Evolutionary conservation across 2,329 filamentous ascomycete genomes (phyloP).

Genomic region (Mariannaea sp.): DNA sequence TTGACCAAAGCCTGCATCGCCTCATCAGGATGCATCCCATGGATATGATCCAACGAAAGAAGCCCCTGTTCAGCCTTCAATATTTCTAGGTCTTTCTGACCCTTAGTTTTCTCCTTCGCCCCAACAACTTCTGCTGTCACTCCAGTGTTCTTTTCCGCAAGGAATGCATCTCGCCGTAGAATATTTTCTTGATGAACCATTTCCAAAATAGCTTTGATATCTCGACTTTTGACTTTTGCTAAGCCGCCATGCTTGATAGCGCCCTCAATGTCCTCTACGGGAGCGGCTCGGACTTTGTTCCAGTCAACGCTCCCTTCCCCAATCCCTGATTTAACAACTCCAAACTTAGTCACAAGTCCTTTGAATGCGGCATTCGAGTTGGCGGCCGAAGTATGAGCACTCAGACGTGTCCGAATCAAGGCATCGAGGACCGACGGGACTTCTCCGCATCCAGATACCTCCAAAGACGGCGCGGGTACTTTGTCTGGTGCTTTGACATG

Average conservation of each 20-base stretch:
- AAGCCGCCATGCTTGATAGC: constrained; percentile 62
- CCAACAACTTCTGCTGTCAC: constrained; percentile 22
- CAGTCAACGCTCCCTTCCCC: constrained; percentile 37
- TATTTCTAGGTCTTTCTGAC: constrained; percentile 37
- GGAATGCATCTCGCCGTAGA: constrained; percentile 30
- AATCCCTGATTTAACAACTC: constrained; percentile 31
- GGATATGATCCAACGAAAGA: constrained; percentile 36
- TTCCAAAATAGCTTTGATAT: constrained; percentile 36
- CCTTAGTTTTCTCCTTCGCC: constrained; percentile 31
- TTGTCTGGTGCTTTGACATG: constrained; percentile 32
- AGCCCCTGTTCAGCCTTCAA: constrained; percentile 35
- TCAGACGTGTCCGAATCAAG: constrained; percentile 35
- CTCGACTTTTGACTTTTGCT: constrained; percentile 35
- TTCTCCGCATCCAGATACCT: constrained; percentile 37
- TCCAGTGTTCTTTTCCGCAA: constrained; percentile 30
- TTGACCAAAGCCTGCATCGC: constrained; percentile 37
- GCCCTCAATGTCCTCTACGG: constrained; percentile 55
- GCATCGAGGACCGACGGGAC: constrained; percentile 37
- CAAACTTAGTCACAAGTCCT: constrained; percentile 33
- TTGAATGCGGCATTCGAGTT: constrained; percentile 38
- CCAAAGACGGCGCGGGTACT: constrained; percentile 36
- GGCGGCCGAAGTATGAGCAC: constrained; percentile 35
- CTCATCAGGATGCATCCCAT: constrained; percentile 36
- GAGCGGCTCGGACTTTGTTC: constrained; percentile 34
- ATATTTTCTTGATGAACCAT: constrained; percentile 35